A percentile compares a stretch with the other conserved stretches of the same genome.
Evolutionary conservation across 2,329 filamentous ascomycete genomes (phyloP).

Genomic region (Fusarium heterosporum): DNA sequence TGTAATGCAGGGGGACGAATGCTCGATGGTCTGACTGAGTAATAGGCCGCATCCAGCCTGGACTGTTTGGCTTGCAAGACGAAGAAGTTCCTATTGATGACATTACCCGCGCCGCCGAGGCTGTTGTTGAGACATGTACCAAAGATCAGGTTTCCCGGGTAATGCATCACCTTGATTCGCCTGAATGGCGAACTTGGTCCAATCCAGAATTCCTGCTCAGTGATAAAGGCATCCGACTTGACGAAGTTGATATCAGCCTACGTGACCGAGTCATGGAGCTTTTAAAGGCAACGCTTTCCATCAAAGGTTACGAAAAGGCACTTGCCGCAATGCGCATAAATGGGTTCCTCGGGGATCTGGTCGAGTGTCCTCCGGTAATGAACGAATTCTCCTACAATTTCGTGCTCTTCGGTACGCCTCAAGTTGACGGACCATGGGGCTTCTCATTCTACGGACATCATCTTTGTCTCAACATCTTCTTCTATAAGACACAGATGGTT

Average conservation of each 20-base stretch:
- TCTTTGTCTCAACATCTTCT: conserved; percentile 77
- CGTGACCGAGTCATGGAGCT: conserved; percentile 66
- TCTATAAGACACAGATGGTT: conserved; percentile 73
- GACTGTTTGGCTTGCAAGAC: background rate
- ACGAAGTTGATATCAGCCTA: conserved; percentile 62
- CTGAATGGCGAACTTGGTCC: conserved; percentile 76
- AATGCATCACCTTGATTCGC: conserved; percentile 73
- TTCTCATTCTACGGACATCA: conserved; percentile 84
- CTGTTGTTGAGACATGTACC: background rate
- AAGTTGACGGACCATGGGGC: conserved; percentile 71
- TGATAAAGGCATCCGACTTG: conserved; percentile 76
- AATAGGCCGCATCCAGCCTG: background rate
- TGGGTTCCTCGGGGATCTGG: conserved; percentile 77
- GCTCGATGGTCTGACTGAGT: background rate
- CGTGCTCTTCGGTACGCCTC: conserved; percentile 75
- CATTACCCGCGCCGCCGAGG: background rate
- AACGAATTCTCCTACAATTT: conserved; percentile 84
- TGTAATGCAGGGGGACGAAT: background rate
- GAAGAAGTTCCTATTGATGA: background rate
- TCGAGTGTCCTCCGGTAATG: conserved; percentile 70
- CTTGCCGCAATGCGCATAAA: conserved; percentile 78
- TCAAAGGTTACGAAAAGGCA: conserved; percentile 79
- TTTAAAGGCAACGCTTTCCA: conserved; percentile 69
- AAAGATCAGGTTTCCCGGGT: background rate
- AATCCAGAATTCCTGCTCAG: conserved; percentile 80